phyloP scores from a whole-genome alignment of 139 green algal species.

The Chlorella sp. region DNA sequence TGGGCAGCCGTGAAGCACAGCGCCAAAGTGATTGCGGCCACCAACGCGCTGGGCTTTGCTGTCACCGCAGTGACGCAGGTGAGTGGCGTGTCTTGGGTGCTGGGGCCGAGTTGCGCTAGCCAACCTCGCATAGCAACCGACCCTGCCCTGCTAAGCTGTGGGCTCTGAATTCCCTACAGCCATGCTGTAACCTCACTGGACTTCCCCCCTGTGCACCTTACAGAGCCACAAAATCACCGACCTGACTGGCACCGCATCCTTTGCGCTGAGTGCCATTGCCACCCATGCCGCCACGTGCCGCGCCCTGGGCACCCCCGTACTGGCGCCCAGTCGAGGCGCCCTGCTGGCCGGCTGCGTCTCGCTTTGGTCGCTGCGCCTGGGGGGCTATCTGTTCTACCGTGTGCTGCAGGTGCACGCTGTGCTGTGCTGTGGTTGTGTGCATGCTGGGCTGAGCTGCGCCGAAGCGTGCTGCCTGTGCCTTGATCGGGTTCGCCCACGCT shows the following conservation, averaged over 20 bases:
- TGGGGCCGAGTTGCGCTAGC: too few species aligned
- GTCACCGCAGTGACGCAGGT: conserved; percentile 41
- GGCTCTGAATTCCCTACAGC: too few species aligned
- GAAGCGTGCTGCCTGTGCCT: neutral
- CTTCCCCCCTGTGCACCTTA: too few species aligned
- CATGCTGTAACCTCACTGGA: too few species aligned
- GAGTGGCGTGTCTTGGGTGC: too few species aligned
- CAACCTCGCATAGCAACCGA: too few species aligned
- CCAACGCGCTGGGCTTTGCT: conserved; percentile 50
- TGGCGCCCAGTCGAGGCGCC: conserved; percentile 32
- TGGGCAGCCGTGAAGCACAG: conserved; percentile 26
- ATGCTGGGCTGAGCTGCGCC: neutral
- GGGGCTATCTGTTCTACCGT: conserved; percentile 53
- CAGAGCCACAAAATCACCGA: conserved; percentile 56
- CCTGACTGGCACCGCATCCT: conserved; percentile 50
- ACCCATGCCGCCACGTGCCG: conserved; percentile 22
- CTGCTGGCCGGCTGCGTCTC: conserved; percentile 49
- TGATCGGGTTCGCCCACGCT: neutral
- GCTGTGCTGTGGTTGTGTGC: neutral
- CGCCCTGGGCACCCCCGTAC: conserved; percentile 4
- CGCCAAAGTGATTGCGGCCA: conserved; percentile 32
- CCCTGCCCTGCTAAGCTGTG: too few species aligned
- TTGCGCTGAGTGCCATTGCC: conserved; percentile 37
- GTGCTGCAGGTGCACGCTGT: conserved; percentile 37
- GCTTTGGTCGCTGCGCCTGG: conserved; percentile 54